Conservation (phyloP, 164 flowering plant genomes). For the Umbilicus rupestris region DNA sequence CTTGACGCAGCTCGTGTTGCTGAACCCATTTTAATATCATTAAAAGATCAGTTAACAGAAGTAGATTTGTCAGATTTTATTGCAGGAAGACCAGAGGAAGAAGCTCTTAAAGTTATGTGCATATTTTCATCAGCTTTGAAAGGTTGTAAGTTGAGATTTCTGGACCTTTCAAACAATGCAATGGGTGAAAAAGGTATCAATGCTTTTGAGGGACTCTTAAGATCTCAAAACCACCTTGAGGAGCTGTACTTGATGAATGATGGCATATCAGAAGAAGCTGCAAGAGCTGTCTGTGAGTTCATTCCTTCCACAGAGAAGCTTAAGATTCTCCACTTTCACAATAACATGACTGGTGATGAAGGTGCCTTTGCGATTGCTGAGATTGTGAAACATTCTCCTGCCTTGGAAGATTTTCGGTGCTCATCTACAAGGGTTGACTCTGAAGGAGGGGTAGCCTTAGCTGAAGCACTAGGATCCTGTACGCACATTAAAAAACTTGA, state of each 20-base stretch:
- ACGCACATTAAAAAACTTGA: conserved; percentile 40
- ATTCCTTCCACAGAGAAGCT: conserved; percentile 48
- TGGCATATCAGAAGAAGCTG: conserved; percentile 68
- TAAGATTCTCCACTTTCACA: conserved; percentile 50
- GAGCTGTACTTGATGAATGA: conserved; percentile 57
- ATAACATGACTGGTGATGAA: conserved; percentile 73
- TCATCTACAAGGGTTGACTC: conserved; percentile 55
- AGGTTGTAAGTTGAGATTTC: conserved; percentile 35
- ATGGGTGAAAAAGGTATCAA: conserved; percentile 59
- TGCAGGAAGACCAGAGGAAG: conserved; percentile 62
- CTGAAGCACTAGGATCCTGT: conserved; percentile 41
- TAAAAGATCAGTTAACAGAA: conserved; percentile 44
- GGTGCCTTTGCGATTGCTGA: conserved; percentile 58
- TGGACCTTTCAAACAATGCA: conserved; percentile 59
- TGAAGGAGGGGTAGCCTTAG: conserved; percentile 51
- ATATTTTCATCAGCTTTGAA: conserved; percentile 49
- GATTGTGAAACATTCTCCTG: conserved; percentile 37
- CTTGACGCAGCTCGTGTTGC: conserved; percentile 46
- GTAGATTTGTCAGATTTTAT: conserved; percentile 60
- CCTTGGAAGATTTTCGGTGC: conserved; percentile 48
- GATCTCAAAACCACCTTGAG: conserved; percentile 42
- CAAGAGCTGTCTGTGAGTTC: conserved; percentile 39
- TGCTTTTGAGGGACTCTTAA: conserved; percentile 45
- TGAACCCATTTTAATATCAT: conserved; percentile 32
- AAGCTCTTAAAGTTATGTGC: conserved; percentile 57